Evolutionary conservation across 352 stramenopile species (phyloP), one percentile per base, ranked within the genome.

Genomic region (Globisporangium spiculum): DNA sequence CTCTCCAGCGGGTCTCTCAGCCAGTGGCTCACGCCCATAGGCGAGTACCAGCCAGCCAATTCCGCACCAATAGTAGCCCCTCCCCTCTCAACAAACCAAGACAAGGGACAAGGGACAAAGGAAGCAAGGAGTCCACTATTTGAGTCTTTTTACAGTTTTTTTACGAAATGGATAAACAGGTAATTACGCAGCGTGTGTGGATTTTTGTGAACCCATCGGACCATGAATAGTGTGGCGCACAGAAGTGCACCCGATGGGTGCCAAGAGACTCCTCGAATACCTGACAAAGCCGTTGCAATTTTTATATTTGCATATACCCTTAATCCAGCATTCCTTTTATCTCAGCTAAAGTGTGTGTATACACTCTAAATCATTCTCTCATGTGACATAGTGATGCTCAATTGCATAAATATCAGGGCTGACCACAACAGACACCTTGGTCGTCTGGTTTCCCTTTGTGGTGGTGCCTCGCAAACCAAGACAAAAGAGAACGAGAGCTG

Each of bases 21-120:
- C 55, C 27, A 34, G 53, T 67, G 53, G 62, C 50, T 67, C 48
- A n/a, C 22, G 30, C 27, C 18, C 56, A 34, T 52, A 63, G 58
- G 41, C 30, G 24, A 38, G 44, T 38, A 69, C 63, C 64, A 66
- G 59, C 65, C 65, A 70, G 65, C 65, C 65, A 70, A 65, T 54
- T 60, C 48, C 65, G 18, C 63, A 67, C 62, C 32, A 65, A 65
- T 65, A 65, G 60, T 58, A 41, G 60, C 60, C 60, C 46, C 44
- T 32, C 26, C 44, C 27, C 6, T 22, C 9, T 48, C 24, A 10
- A 34, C 16, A 41, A 14, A 32, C 30, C 30, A 32, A 32, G 62
- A 27, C n/a, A 48, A 36, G 22, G 34, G 46, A 66, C 60, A 48
- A 38, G 24, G 16, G 26, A 22, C n/a, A 36, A 22, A 2, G 26